Evolutionary conservation across 306 rosid species (phyloP).

Genomic region (Neltuma alba): DNA sequence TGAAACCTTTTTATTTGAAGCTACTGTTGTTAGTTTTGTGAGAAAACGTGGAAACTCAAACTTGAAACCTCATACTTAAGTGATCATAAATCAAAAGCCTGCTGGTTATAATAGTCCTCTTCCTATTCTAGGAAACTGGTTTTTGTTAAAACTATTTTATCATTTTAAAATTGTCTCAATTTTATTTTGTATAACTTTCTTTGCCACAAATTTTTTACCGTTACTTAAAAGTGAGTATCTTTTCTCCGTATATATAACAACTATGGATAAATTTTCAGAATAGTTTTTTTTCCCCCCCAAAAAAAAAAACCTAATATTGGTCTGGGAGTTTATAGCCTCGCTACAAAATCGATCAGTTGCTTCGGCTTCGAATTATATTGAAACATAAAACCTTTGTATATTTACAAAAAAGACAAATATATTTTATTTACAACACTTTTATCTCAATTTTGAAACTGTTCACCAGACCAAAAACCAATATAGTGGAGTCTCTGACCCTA

Average conservation of each 20-base stretch:
- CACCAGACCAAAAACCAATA: slow-evolving; percentile 24
- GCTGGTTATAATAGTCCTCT: background rate
- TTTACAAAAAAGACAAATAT: slow-evolving; percentile 13
- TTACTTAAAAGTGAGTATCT: background rate
- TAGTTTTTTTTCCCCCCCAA: no score
- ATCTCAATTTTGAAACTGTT: slow-evolving; percentile 20
- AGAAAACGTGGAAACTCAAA: background rate
- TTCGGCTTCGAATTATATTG: background rate
- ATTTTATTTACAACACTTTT: slow-evolving; percentile 28
- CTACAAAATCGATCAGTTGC: slow-evolving; percentile 15
- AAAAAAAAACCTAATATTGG: no score
- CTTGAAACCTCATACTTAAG: no score
- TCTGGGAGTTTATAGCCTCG: background rate
- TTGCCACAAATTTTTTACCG: background rate
- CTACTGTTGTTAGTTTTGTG: background rate
- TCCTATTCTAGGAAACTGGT: background rate
- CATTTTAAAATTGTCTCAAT: no score
- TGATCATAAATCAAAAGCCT: no score
- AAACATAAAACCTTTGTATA: background rate
- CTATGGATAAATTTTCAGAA: background rate
- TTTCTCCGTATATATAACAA: background rate
- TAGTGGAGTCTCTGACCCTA: slow-evolving; percentile 16
- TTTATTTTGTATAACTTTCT: background rate
- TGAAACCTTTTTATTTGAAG: no score
- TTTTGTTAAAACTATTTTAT: background rate